Evolutionary conservation across 2,329 filamentous ascomycete species (phyloP), one percentile per base, ranked within the genome.

Genomic region (Coniochaeta prunicola): DNA sequence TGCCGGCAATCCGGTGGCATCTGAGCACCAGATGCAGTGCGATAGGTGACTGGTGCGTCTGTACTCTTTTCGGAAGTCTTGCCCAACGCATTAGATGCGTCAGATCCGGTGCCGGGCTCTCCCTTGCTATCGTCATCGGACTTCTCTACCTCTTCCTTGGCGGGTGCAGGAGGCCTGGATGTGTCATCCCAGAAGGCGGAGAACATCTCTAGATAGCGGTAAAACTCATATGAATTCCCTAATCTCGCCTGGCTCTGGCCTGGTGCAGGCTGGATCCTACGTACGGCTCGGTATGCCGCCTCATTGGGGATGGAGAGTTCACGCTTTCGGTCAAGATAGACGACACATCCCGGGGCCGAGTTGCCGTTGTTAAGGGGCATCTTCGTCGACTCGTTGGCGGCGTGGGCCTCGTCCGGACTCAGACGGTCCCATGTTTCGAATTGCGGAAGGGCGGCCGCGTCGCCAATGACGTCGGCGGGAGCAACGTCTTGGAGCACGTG

Each of bases 181-280:
- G 83, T 81, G 65, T 88, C 85, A 33, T 85, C 81, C 85, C 85
- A 88, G 65, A 78, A 87, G 0, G 74, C 66, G 2, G 83, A 81
- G 66, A 86, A 78, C 28, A 77, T 68, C 64, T 88, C 85, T 21
- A 88, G 74, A 64, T 83, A 81, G 57, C 82, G 82, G 71, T 81
- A 88, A 70, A 88, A 87, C 69, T 87, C 85, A 64, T 86, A 87
- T 5, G 82, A 79, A 63, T 86, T 86, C 15, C 85, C 85, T 8
- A 88, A 71, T 7, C 84, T 80, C 31, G 79, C 77, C 36, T 80
- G 74, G 53, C 76, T 72, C 65, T 80, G 78, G 42, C 84, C 85
- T 42, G 77, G 77, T 34, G 77, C 76, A 0, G 81, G 73, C 6
- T 78, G 76, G n/a, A 86, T 73, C 50, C 85, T 79, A 26, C 84